Conservation (phyloP, 192 early-diverging fungal species). For the Dispira simplex region DNA sequence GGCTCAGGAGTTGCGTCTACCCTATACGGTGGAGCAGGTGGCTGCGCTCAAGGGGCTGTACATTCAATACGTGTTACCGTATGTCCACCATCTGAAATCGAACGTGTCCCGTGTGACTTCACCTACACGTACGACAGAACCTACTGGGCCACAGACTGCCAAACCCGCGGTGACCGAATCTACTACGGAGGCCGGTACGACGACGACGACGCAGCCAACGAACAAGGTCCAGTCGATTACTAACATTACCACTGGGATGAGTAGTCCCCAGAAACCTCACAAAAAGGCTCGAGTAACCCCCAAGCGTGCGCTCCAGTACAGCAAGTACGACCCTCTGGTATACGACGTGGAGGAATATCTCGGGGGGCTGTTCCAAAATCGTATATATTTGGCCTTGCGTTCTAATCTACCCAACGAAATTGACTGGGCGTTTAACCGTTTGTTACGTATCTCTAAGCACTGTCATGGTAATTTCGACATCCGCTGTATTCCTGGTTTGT, state of each 20-base stretch:
- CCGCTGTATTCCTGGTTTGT: conserved; percentile 4
- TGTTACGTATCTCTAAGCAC: conserved; percentile 3
- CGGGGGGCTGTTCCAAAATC: conserved; percentile 4
- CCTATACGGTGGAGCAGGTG: background rate
- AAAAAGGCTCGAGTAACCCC: background rate
- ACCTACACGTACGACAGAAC: too few species aligned
- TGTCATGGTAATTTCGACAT: conserved; percentile 7
- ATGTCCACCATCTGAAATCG: background rate
- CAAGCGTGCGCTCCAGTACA: background rate
- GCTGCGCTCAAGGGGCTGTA: background rate
- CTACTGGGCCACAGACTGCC: background rate
- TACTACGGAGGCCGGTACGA: background rate
- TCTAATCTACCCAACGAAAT: conserved; percentile 10
- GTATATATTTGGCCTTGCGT: background rate
- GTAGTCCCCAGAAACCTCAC: background rate
- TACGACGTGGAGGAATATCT: conserved; percentile 5
- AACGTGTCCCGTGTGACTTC: too few species aligned
- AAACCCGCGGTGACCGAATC: background rate
- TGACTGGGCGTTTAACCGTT: conserved; percentile 10
- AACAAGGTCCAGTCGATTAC: background rate
- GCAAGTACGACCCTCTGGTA: background rate
- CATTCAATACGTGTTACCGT: background rate
- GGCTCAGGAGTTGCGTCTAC: background rate
- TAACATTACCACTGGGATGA: background rate
- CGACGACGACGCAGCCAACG: background rate